Conservation (phyloP, 106 monocot genomes). For the Platanthera guangdongensis region DNA sequence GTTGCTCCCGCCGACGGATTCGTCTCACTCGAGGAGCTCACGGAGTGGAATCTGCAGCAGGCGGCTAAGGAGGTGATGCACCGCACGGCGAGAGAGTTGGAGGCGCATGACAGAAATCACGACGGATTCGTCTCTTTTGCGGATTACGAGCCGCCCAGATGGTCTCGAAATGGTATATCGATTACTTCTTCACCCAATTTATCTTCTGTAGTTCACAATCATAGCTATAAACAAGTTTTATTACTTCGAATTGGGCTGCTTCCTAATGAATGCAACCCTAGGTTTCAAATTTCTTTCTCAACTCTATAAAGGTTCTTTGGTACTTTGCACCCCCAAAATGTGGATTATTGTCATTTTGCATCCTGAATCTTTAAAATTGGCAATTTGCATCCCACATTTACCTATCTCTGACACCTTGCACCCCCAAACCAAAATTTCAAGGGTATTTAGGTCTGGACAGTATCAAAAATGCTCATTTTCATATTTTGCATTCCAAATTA, state of each 20-base stretch:
- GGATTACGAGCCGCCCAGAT: slow-evolving; percentile 68
- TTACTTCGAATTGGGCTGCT: neutral
- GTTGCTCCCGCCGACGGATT: slow-evolving; percentile 50
- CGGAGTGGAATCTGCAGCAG: slow-evolving; percentile 66
- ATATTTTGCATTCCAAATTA: too few species aligned
- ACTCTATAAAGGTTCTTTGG: too few species aligned
- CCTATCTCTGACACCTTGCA: too few species aligned
- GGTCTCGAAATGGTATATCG: slow-evolving; percentile 16
- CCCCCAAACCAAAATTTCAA: too few species aligned
- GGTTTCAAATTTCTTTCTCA: neutral
- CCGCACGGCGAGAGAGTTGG: slow-evolving; percentile 62
- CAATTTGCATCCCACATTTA: too few species aligned
- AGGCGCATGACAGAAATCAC: slow-evolving; percentile 67
- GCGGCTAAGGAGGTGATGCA: slow-evolving; percentile 58
- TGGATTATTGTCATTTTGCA: too few species aligned
- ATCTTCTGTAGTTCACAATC: neutral
- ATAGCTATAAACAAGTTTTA: neutral
- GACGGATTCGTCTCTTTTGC: slow-evolving; percentile 67
- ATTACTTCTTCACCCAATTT: neutral
- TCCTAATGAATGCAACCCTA: neutral
- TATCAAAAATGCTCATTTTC: too few species aligned
- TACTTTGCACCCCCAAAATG: too few species aligned
- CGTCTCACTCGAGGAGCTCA: slow-evolving; percentile 51
- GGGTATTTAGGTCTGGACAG: too few species aligned
- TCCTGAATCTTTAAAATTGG: too few species aligned